These are phyloP conservation scores for Flaveria floridana DNA, from an alignment of 140 eudicot genomes.

Conservation along the genomic window DNA sequence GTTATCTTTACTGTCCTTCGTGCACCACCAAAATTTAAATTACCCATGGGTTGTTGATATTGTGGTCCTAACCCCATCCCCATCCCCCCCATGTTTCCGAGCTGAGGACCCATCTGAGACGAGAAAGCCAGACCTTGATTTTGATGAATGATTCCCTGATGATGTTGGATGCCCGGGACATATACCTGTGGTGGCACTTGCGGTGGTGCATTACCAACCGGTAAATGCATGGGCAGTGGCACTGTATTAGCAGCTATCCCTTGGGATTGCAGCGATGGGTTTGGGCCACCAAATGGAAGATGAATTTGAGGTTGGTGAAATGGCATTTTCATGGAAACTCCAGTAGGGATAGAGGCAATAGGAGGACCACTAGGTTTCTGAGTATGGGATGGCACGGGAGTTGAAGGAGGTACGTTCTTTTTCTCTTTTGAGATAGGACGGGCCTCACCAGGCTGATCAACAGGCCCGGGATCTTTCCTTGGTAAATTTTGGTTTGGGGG, in stretches of 20 bases:
- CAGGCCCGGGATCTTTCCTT: conserved; percentile 40
- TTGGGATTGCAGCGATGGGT: conserved; percentile 65
- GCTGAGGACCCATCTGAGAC: conserved; percentile 66
- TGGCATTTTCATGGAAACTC: conserved; percentile 55
- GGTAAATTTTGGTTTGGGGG: conserved; percentile 52
- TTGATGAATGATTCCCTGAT: conserved; percentile 77
- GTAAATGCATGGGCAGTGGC: conserved; percentile 62
- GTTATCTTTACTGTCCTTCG: conserved; percentile 86
- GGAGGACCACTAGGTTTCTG: conserved; percentile 65
- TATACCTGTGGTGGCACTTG: conserved; percentile 55
- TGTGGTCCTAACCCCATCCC: conserved; percentile 55
- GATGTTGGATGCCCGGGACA: conserved; percentile 62
- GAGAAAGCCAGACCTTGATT: conserved; percentile 54
- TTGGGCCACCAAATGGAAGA: conserved; percentile 64
- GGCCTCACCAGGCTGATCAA: conserved; percentile 52
- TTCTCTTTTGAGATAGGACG: conserved; percentile 44
- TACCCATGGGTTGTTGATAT: conserved; percentile 50
- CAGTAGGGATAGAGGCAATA: conserved; percentile 33
- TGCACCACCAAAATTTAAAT: conserved; percentile 34
- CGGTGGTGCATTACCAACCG: conserved; percentile 47
- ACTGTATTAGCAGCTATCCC: conserved; percentile 45
- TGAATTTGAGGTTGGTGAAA: conserved; percentile 65
- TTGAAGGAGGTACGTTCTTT: conserved; percentile 43
- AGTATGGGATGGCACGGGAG: conserved; percentile 43
- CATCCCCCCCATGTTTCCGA: conserved; percentile 62